phyloP scores from a whole-genome alignment of 306 rosid species.

The Astragalus glycyphyllos region DNA sequence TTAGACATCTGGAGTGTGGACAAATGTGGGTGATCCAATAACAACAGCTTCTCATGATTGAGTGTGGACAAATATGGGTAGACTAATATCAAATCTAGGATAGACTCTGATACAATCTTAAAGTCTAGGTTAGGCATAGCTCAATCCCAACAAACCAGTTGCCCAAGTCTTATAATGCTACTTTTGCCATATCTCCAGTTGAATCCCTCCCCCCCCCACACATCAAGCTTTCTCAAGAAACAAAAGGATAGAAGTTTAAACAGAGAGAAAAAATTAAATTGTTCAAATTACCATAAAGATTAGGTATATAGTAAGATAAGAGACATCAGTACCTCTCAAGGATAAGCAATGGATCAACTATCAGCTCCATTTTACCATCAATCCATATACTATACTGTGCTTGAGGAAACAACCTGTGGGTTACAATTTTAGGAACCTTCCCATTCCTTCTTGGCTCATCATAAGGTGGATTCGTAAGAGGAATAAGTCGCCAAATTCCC shows the following conservation, averaged over 20 bases:
- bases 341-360: constrained; percentile 89
- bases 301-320: constrained; percentile 5
- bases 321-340: constrained; percentile 74
- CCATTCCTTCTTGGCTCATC: constrained; percentile 99
- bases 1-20: no score
- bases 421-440: constrained; percentile 92
- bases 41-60: no score
- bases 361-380: constrained; percentile 98
- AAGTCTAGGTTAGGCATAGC: no score
- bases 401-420: constrained; percentile 86
- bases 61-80: no score
- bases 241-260: constrained; percentile 30
- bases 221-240: constrained; percentile 6
- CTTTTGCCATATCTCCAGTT: no score
- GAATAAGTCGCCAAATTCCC: constrained; percentile 93
- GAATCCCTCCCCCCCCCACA: no score
- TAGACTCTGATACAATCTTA: no score
- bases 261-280: constrained; percentile 7
- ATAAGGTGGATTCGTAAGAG: constrained; percentile 80
- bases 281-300: constrained; percentile 14
- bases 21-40: no score
- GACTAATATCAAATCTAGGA: no score
- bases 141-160: no score
- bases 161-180: no score
- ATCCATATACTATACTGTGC: constrained; percentile 97